These are phyloP conservation scores for Claviceps humidiphila DNA, from an alignment of 2,329 filamentous ascomycete genomes.

Conservation along the genomic window DNA sequence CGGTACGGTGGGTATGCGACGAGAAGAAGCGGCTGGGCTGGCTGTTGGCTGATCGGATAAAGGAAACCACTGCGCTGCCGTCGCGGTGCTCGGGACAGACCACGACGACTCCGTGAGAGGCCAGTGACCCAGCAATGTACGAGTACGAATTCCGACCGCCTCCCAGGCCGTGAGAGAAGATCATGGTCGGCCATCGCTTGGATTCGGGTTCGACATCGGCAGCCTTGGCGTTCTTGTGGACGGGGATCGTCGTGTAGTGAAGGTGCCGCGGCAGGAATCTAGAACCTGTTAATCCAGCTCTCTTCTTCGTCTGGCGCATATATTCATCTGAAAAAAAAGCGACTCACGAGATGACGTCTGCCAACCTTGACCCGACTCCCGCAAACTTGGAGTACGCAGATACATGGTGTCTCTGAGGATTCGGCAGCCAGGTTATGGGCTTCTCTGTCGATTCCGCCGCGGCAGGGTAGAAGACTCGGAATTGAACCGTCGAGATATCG, in stretches of 20 bases:
- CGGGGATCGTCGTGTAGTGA: conserved; percentile 61
- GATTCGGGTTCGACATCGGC: conserved; percentile 38
- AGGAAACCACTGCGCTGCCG: conserved; percentile 62
- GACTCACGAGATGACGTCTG: conserved; percentile 47
- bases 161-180: conserved; percentile 79
- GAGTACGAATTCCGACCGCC: conserved; percentile 76
- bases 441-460: conserved; percentile 37
- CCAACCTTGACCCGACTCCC: conserved; percentile 46
- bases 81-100: conserved; percentile 75
- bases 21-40: conserved; percentile 18
- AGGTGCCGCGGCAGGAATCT: conserved; percentile 59
- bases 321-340: background rate
- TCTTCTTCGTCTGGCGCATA: background rate
- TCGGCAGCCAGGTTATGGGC: conserved; percentile 62
- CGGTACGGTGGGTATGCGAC: conserved; percentile 14
- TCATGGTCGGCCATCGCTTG: conserved; percentile 61
- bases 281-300: background rate
- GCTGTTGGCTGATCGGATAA: conserved; percentile 49
- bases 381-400: conserved; percentile 66
- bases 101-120: conserved; percentile 70
- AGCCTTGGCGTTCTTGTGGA: conserved; percentile 55
- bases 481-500: conserved; percentile 60
- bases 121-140: conserved; percentile 64
- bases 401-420: conserved; percentile 61
- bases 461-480: conserved; percentile 72